Evolutionary conservation across 1,139 yeast species (phyloP), one percentile per base, ranked within the genome.

Genomic region (Pichia sp.): DNA sequence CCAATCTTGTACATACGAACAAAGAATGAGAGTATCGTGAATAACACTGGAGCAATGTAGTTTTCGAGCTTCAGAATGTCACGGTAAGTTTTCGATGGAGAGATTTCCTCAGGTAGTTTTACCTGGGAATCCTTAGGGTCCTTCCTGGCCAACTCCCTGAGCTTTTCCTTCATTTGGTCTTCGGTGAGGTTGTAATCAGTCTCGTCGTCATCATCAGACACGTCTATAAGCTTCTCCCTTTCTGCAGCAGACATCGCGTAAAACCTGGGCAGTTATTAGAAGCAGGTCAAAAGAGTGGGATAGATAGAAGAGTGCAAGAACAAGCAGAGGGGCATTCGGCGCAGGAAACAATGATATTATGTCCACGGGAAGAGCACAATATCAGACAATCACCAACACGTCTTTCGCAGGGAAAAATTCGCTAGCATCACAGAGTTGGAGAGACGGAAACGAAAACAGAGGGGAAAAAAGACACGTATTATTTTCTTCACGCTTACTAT

Each of bases 1-100:
- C 81, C 74, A 60, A 80, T 78, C 53, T 75, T 70, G 69, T 79
- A 80, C 66, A 79, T 72, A 65, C 84, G 71, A 46, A 78, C 79
- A 51, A 69, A 74, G 57, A 79, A 77, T 21, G 82, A 72, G 43
- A 76, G 65, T 2, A 68, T 57, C 7, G 84, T 79, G 65, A 80
- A 76, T 37, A 75, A 59, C 8, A 79, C 55, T 28, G 83, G 83
- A 16, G 67, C 66, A 18, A 62, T 42, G 40, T 55, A 51, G 25
- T 58, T 51, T 55, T 68, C 71, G 18, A 64, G 28, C 18, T 57
- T 61, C 26, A 52, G 55, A 22, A 61, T 47, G 23, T 55, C 56
- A 3, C 37, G 23, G 26, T 50, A 53, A 10, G 56, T 51, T 25
- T 52, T 50, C 2, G 56, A 41, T 9, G 58, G 50, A 18, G 60